These are phyloP conservation scores for Colletotrichum sp. DNA, from an alignment of 2,329 filamentous ascomycete genomes.

Conservation along the genomic window DNA sequence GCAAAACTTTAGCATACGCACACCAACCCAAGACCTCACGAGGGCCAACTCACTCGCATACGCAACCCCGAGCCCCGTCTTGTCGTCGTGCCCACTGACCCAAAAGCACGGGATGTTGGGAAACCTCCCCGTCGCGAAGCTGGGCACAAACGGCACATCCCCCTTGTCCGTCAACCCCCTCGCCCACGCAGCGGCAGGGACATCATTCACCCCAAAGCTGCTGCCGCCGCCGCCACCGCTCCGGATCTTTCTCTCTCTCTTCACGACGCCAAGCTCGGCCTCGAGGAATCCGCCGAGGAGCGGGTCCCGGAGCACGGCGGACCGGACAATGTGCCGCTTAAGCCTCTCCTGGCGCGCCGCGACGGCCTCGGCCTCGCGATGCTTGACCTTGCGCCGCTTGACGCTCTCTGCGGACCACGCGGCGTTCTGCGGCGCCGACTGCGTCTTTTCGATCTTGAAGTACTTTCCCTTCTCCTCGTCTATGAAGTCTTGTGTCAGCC, in stretches of 20 bases:
- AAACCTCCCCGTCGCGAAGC: constrained; percentile 27
- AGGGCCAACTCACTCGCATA: constrained; percentile 47
- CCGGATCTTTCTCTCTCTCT: constrained; percentile 16
- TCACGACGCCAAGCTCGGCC: constrained; percentile 35
- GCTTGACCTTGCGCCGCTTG: constrained; percentile 57
- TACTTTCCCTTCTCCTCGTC: constrained; percentile 67
- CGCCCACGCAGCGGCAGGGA: constrained; percentile 41
- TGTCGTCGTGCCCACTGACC: constrained; percentile 41
- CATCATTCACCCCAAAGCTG: constrained; percentile 25
- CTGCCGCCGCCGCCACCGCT: neutral
- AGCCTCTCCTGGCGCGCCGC: constrained; percentile 32
- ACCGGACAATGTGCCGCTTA: constrained; percentile 43
- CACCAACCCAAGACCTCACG: neutral
- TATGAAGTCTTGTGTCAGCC: constrained; percentile 25
- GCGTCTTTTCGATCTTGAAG: constrained; percentile 68
- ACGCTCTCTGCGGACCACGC: constrained; percentile 64
- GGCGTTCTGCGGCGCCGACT: constrained; percentile 53
- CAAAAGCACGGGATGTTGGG: constrained; percentile 45
- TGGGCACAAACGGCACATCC: constrained; percentile 36
- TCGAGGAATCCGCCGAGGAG: constrained; percentile 36
- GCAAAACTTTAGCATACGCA: constrained; percentile 12
- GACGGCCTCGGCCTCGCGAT: constrained; percentile 36
- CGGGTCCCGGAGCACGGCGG: constrained; percentile 31
- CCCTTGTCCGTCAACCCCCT: constrained; percentile 44
- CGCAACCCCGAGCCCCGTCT: constrained; percentile 43